Base-by-base conservation (phyloP, 208 protist species). In the Naegleria lovaniensis region DNA sequence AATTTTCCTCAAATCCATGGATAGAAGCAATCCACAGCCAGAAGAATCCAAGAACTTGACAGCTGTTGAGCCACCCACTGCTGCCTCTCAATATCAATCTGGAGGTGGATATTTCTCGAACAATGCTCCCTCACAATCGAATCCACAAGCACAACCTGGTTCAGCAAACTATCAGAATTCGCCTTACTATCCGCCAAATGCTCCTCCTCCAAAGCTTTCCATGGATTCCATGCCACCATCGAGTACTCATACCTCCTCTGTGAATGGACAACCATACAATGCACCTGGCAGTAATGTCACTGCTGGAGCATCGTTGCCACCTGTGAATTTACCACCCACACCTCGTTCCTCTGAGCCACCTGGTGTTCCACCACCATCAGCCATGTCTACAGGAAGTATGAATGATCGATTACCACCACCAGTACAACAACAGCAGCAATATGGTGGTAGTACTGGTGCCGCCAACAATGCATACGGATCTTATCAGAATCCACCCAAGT, bases 1-100 rank as follows among this genome's bases (percentile, higher is more conserved):
- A 43, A 83, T 41, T 16, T 90, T 91, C 7, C 51, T 93, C 3
- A 91, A 89, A 25, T 75, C 85, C 9, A 88, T 90, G n/a, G 55
- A 92, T 15, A 67, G 51, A 41, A 33, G 36, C n/a, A 89, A 91
- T 75, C 22, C n/a, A n/a, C 29, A 1, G 38, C 11, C 88, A 39
- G 76, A 36, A 13, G 76, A 19, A 40, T 13, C 36, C 41, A 67
- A 67, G 58, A 39, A 83, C 29, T 48, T 41, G 36, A 67, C 33
- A 3, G 58, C 87, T 36, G 58, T 51, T 75, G 48, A 75, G 41
- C 39, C 87, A 83, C 36, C 87, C 11, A 36, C 87, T 29, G 36
- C 29, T 29, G n/a, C 11, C 25, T 6, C 13, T 41, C 38, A 75
- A 75, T 36, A n/a, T 33, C 36, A 25, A 29, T 22, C 36, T 48